phyloP scores from a whole-genome alignment of 345 rosid species.

The Ceriops zippeliana region DNA sequence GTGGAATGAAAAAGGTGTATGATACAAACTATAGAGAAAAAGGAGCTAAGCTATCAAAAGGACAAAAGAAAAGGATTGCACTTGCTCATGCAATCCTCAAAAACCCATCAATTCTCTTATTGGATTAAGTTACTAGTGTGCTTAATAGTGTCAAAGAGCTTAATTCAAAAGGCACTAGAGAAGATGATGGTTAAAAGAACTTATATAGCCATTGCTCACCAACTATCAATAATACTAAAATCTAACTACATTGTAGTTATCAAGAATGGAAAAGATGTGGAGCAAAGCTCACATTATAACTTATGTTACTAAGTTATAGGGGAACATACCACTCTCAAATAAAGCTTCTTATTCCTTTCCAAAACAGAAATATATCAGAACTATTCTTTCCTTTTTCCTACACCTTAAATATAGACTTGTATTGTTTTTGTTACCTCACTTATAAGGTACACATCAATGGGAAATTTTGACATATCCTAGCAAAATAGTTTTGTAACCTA shows the following conservation, averaged over 20 bases:
- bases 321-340: too few species aligned
- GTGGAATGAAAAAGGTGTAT: too few species aligned
- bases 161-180: constrained; percentile 83
- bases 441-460: too few species aligned
- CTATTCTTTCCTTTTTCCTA: too few species aligned
- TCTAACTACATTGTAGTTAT: constrained; percentile 70
- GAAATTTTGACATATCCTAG: too few species aligned
- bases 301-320: background rate
- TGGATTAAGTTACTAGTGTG: constrained; percentile 67
- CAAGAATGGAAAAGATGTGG: constrained; percentile 64
- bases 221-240: constrained; percentile 73
- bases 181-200: constrained; percentile 68
- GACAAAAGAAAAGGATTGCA: constrained; percentile 59
- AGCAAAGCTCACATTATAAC: constrained; percentile 65
- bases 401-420: too few species aligned
- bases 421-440: too few species aligned
- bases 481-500: too few species aligned
- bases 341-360: too few species aligned
- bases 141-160: constrained; percentile 60
- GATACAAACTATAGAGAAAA: too few species aligned
- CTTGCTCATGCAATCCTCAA: constrained; percentile 55
- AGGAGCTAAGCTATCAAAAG: constrained; percentile 22
- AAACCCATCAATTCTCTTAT: constrained; percentile 48
- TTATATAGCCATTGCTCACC: constrained; percentile 77
- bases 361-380: too few species aligned